Evolutionary conservation across 345 rosid genomes (phyloP).

Genomic region (Cardamine chenopodiifolia): DNA sequence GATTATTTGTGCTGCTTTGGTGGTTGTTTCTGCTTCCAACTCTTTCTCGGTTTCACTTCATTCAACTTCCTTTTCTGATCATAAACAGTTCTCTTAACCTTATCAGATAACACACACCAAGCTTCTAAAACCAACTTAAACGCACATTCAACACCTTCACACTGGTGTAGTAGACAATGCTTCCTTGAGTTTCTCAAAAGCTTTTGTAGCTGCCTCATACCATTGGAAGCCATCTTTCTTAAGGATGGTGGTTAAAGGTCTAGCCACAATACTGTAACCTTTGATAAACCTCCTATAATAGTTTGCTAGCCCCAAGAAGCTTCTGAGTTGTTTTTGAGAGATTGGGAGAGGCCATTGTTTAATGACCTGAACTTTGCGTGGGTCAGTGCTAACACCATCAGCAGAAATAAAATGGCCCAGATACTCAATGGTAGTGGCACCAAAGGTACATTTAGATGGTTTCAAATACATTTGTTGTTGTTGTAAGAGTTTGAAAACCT

Average conservation of each 20-base stretch:
- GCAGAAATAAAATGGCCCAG: neutral
- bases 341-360: no score
- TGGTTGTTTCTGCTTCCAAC: constrained; percentile 37
- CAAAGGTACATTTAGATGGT: neutral
- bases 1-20: neutral
- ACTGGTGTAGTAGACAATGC: no score
- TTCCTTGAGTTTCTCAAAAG: no score
- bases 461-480: neutral
- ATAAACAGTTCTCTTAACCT: constrained; percentile 65
- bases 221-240: no score
- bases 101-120: constrained; percentile 75
- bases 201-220: no score
- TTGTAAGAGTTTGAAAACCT: neutral
- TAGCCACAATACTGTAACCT: no score
- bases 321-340: no score
- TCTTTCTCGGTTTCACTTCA: constrained; percentile 42
- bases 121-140: constrained; percentile 76
- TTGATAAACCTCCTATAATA: no score
- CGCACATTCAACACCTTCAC: constrained; percentile 76
- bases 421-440: neutral
- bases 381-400: neutral
- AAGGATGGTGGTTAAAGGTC: no score
- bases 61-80: constrained; percentile 60
- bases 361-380: neutral
- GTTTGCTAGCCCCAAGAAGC: no score